A percentile compares a stretch with the other conserved stretches of the same genome.
phyloP scores from a whole-genome alignment of 768 basidiomycete species.

The Tricholoma bakamatsutake region DNA sequence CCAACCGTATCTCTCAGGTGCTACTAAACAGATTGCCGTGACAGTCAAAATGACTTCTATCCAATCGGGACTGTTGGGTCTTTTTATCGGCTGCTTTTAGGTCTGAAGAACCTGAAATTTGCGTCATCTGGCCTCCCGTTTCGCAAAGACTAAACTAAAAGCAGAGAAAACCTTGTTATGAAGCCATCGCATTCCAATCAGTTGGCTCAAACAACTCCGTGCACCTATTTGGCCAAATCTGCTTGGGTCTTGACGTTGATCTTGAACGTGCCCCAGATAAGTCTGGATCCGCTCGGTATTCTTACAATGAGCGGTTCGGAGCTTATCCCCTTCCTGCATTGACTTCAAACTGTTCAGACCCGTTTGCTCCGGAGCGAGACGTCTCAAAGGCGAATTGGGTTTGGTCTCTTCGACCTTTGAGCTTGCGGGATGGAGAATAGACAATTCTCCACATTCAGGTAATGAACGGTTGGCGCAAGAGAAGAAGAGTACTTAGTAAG shows the following conservation, averaged over 20 bases:
- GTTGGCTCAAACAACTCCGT: not conserved
- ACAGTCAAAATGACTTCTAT: not conserved
- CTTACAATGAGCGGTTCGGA: conserved; percentile 58
- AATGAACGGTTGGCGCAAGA: not conserved
- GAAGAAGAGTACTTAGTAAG: not conserved
- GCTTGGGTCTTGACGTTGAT: not conserved
- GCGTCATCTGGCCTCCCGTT: not conserved
- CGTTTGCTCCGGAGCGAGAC: conserved; percentile 87
- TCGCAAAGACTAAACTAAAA: not conserved
- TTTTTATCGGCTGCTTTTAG: not conserved
- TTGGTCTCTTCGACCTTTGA: conserved; percentile 70
- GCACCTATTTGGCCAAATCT: not conserved
- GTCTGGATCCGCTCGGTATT: conserved; percentile 42
- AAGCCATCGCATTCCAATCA: not conserved
- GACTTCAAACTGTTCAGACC: conserved; percentile 64
- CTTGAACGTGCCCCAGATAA: conserved; percentile 49
- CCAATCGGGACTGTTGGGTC: not conserved
- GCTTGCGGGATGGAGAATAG: not conserved
- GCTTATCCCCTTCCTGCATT: conserved; percentile 69
- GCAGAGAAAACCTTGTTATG: not conserved
- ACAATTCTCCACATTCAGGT: not conserved
- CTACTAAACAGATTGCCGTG: not conserved
- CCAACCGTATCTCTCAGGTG: not conserved
- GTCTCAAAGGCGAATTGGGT: conserved; percentile 48
- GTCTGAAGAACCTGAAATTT: not conserved